Evolutionary conservation across 257 asterid genomes (phyloP).

Genomic region (Solanum chmielewskii): DNA sequence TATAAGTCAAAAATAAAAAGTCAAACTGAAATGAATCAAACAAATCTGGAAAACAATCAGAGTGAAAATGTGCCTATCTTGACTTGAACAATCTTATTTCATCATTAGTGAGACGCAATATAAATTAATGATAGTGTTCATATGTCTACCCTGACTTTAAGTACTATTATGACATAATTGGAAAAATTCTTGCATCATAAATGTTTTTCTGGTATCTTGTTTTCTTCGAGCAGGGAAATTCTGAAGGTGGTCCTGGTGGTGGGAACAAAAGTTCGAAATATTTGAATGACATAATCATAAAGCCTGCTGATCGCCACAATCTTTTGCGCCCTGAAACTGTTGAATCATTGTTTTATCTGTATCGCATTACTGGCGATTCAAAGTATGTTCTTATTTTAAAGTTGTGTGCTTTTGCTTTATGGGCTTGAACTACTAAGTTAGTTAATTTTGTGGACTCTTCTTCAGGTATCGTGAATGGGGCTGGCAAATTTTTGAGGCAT

Average conservation of each 20-base stretch:
- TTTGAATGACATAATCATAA: slow-evolving; percentile 66
- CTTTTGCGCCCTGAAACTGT: slow-evolving; percentile 98
- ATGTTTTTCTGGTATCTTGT: slow-evolving; percentile 1
- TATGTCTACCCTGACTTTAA: background rate
- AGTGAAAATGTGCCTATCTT: background rate
- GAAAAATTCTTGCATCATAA: background rate
- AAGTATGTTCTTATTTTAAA: slow-evolving; percentile 37
- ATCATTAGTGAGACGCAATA: background rate
- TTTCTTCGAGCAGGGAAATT: slow-evolving; percentile 41
- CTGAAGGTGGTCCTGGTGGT: slow-evolving; percentile 60
- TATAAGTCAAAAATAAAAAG: too few relatives aligned
- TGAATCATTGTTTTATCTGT: slow-evolving; percentile 73
- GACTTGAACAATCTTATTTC: background rate
- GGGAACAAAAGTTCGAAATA: slow-evolving; percentile 67
- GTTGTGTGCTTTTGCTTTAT: background rate
- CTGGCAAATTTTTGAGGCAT: slow-evolving; percentile 91
- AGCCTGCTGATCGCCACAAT: slow-evolving; percentile 88
- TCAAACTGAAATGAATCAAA: background rate
- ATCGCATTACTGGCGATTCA: slow-evolving; percentile 83
- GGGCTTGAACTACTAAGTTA: background rate
- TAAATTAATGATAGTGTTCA: background rate
- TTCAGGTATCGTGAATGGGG: slow-evolving; percentile 97
- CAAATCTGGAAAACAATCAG: background rate
- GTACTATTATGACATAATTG: background rate
- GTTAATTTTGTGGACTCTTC: background rate